phyloP scores from a whole-genome alignment of 495 filamentous ascomycete species.

The Penicillium daleae region DNA sequence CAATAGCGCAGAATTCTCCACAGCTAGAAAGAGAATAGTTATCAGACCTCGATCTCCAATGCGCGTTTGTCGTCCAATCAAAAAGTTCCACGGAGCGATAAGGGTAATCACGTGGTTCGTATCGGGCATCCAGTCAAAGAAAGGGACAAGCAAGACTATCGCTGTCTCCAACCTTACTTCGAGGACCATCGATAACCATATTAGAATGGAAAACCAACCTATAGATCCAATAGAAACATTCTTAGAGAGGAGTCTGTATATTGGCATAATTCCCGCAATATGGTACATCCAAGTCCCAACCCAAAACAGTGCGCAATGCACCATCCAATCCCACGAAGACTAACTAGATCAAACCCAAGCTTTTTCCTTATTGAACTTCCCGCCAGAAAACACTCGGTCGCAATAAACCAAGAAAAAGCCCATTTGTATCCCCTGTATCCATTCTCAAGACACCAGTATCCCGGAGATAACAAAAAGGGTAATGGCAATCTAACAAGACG shows the following conservation, averaged over 20 bases:
- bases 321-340: background rate
- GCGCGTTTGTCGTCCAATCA: background rate
- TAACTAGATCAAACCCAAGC: constrained; percentile 5
- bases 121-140: background rate
- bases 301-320: background rate
- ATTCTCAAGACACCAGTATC: constrained; percentile 6
- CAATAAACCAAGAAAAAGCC: background rate
- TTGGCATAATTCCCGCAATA: constrained; percentile 6
- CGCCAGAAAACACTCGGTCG: background rate
- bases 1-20: background rate
- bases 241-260: constrained; percentile 19
- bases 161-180: background rate
- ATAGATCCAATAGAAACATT: background rate
- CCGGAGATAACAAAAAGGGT: background rate
- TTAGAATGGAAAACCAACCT: background rate
- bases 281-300: constrained; percentile 8
- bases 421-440: background rate
- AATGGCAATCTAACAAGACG: background rate
- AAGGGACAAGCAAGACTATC: background rate
- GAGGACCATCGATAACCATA: background rate
- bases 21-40: background rate
- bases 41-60: background rate
- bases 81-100: constrained; percentile 20
- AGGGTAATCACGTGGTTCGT: constrained; percentile 18
- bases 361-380: background rate